Percentiles rank a stretch among this genome's conserved stretches.
Evolutionary conservation across 2,329 filamentous ascomycete species (phyloP).

Genomic region (Fusarium neocosmosporiellum): DNA sequence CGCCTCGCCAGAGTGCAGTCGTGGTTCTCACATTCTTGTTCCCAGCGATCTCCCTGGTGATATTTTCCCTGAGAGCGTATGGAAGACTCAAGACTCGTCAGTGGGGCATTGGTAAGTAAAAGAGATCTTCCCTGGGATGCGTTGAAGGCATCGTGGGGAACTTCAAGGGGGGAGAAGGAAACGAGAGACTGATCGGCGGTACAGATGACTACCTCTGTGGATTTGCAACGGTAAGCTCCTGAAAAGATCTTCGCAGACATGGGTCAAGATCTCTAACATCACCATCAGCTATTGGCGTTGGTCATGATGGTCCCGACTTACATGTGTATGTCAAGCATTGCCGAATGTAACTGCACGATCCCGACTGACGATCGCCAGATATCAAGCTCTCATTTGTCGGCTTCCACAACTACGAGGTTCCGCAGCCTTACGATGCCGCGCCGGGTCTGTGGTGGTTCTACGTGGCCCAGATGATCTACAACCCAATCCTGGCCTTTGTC

Average conservation of each 20-base stretch:
- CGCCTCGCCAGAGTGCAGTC: constrained; percentile 10
- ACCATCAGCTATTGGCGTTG: constrained; percentile 12
- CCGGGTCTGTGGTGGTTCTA: constrained; percentile 48
- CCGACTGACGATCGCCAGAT: constrained; percentile 9
- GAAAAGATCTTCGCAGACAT: neutral
- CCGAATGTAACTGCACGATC: neutral
- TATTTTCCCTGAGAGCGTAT: constrained; percentile 15
- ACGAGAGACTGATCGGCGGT: constrained; percentile 3
- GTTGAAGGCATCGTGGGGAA: neutral
- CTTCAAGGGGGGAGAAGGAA: neutral
- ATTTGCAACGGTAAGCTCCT: constrained; percentile 15
- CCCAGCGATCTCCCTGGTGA: constrained; percentile 9
- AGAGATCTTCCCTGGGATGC: neutral
- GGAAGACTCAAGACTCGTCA: constrained; percentile 16
- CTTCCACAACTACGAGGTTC: constrained; percentile 15
- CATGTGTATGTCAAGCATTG: constrained; percentile 17
- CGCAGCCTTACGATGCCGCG: constrained; percentile 2
- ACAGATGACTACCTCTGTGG: constrained; percentile 23
- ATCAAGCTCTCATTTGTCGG: constrained; percentile 20
- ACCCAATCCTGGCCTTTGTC: constrained; percentile 57
- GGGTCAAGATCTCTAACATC: neutral
- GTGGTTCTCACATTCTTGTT: constrained; percentile 18
- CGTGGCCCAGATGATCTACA: constrained; percentile 55
- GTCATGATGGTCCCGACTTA: constrained; percentile 21
- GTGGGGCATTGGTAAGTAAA: constrained; percentile 24